Percentiles rank a stretch among this genome's conserved stretches.
phyloP scores from a whole-genome alignment of 2,329 filamentous ascomycete species.

The Shiraia bambusicola region DNA sequence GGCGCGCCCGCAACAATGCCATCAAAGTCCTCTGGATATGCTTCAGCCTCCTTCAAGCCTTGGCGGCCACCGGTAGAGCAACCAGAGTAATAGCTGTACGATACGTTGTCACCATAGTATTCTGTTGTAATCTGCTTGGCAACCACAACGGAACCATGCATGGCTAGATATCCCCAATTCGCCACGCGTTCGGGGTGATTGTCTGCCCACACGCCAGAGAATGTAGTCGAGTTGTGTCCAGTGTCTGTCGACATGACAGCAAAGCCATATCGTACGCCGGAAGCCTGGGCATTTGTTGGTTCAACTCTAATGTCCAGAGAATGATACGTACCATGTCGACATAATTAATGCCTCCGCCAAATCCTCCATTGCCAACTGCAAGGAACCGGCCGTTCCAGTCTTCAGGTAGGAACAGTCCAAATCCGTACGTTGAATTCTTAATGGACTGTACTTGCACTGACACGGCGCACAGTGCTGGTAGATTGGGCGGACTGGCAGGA shows the following conservation, averaged over 20 bases:
- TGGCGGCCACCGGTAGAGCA: constrained; percentile 63
- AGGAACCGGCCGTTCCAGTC: constrained; percentile 43
- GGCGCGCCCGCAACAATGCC: constrained; percentile 58
- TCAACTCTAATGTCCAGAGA: too few relatives aligned
- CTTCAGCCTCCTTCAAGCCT: constrained; percentile 56
- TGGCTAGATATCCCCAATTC: constrained; percentile 44
- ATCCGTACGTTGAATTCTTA: constrained; percentile 39
- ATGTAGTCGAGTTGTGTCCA: constrained; percentile 45
- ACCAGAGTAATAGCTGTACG: constrained; percentile 58
- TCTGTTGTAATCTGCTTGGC: constrained; percentile 52
- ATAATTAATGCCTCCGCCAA: constrained; percentile 52
- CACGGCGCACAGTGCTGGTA: constrained; percentile 44
- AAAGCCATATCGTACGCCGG: constrained; percentile 44
- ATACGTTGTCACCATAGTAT: constrained; percentile 51
- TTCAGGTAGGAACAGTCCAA: constrained; percentile 44
- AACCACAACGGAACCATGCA: constrained; percentile 53
- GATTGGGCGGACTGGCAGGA: constrained; percentile 41
- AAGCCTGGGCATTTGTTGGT: constrained; percentile 12
- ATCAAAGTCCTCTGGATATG: constrained; percentile 59
- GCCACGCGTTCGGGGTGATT: constrained; percentile 39
- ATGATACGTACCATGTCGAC: constrained; percentile 47
- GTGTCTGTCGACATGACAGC: constrained; percentile 50
- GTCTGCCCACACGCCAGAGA: constrained; percentile 43
- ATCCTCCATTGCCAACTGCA: constrained; percentile 51
- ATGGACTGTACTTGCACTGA: constrained; percentile 42